Evolutionary conservation across 1,284 basidiomycete species (phyloP), one percentile per base, ranked within the genome.

Genomic region (Dichomitus squalens): DNA sequence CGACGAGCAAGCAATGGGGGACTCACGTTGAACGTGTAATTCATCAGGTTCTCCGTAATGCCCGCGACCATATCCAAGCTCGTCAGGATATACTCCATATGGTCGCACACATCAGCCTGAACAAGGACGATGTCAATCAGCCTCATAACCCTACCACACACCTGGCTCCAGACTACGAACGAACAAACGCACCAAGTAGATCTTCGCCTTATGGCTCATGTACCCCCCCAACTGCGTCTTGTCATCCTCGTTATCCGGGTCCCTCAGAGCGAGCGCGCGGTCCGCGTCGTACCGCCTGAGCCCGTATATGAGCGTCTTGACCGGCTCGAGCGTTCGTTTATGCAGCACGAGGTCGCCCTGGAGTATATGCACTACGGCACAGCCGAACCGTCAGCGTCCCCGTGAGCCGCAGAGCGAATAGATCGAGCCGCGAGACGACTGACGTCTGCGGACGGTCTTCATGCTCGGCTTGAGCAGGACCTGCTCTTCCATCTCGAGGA

Each of bases 341-440:
- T 86, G 85, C 57, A 87, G 72, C 47, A 83, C 85, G 12, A 90
- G 75, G 66, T 89, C 87, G n/a, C 84, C 87, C 35, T 85, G 87
- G 16, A 89, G 74, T 50, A 89, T 87, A 60, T 89, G 87, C 52
- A 90, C 86, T 88, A n/a, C n/a, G 52, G n/a, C 27, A 20, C 16
- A 16, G 5, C 4, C 23, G 3, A 11, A 6, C n/a, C n/a, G n/a
- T 8, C 3, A 9, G 9, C 9, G 7, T 12, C 18, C 27, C 3
- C 40, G 20, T 36, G 7, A 39, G 23, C 38, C n/a, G 31, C 23
- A n/a, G n/a, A n/a, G n/a, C n/a, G n/a, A n/a, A n/a, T n/a, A n/a
- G n/a, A n/a, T n/a, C n/a, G n/a, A n/a, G n/a, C n/a, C n/a, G n/a
- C n/a, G n/a, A n/a, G n/a, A n/a, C n/a, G n/a, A 76, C 85, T 53